These are phyloP conservation scores for Triticum urartu DNA, from an alignment of 176 grass and related monocot species.

Conservation along the genomic window DNA sequence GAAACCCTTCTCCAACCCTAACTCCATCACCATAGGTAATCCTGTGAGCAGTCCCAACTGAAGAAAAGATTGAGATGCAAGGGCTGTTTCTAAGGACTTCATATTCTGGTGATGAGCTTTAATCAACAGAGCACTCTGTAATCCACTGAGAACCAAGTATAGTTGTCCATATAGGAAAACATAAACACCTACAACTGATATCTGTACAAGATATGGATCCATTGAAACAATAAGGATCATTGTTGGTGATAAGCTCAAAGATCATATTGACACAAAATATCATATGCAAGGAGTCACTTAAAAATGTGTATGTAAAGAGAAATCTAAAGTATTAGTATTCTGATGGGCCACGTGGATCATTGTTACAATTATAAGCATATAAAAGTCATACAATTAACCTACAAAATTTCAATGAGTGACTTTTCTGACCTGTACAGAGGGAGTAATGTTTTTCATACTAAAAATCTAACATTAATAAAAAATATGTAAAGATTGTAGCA, in stretches of 20 bases:
- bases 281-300: background rate
- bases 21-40: constrained; percentile 93
- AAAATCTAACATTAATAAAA: background rate
- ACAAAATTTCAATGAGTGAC: background rate
- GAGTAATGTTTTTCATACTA: background rate
- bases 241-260: background rate
- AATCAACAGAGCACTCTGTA: constrained; percentile 64
- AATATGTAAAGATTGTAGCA: background rate
- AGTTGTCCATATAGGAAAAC: constrained; percentile 93
- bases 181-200: constrained; percentile 86
- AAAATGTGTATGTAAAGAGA: background rate
- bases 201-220: constrained; percentile 54
- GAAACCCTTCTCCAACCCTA: constrained; percentile 90
- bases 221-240: constrained; percentile 28
- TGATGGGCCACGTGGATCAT: background rate
- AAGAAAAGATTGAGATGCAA: constrained; percentile 98
- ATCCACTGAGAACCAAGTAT: constrained; percentile 92
- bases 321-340: background rate
- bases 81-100: constrained; percentile 90
- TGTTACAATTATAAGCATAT: background rate
- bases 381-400: background rate
- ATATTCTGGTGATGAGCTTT: constrained; percentile 73
- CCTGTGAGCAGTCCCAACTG: constrained; percentile 92
- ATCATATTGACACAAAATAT: constrained; percentile 9
- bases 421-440: constrained; percentile 4